Evolutionary conservation across 768 basidiomycete species (phyloP), one percentile per base, ranked within the genome.

Genomic region (Boletus fagicola): DNA sequence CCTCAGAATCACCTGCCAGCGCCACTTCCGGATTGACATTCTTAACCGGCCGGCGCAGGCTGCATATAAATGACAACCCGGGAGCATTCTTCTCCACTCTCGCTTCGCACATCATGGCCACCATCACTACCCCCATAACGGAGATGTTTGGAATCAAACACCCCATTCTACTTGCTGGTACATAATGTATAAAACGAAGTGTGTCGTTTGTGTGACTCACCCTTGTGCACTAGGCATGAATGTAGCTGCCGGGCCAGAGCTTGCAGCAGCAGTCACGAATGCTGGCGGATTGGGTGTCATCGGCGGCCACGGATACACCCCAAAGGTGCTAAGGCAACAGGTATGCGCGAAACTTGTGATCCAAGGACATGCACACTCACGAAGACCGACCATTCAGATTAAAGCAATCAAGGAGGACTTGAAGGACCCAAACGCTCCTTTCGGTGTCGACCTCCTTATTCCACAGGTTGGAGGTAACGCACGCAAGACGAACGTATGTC

Each of bases 221-320:
- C 12, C 10, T 28, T 38, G 39, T 7, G n/a, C 15, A 44, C 40
- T 40, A 81, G 81, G 85, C 31, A 85, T 84, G 83, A 85, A 85
- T 60, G 83, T 85, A 16, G 83, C 85, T 20, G 83, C 83, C 8
- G 85, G 85, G 24, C 83, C 94, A 18, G 92, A 94, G 71, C 83
- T 95, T 26, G 94, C 93, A 18, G 94, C 94, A 40, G 94, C 92
- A 39, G 94, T 96, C 56, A 92, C 92, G 44, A 97, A 96, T 66
- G 94, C 93, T 28, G 94, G 94, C 48, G 94, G 94, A 51, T 64
- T 97, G 43, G 94, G 94, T 60, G 92, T 96, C 51, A 92, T 98
- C 59, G 94, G 94, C 38, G 94, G 94, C 53, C 78, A 89, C 33
- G 91, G 91, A 0, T 94, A 88, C 69, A 92, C 92, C 3, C 90